These are phyloP conservation scores for Tothia fuscella DNA, from an alignment of 2,329 filamentous ascomycete genomes.

Conservation along the genomic window DNA sequence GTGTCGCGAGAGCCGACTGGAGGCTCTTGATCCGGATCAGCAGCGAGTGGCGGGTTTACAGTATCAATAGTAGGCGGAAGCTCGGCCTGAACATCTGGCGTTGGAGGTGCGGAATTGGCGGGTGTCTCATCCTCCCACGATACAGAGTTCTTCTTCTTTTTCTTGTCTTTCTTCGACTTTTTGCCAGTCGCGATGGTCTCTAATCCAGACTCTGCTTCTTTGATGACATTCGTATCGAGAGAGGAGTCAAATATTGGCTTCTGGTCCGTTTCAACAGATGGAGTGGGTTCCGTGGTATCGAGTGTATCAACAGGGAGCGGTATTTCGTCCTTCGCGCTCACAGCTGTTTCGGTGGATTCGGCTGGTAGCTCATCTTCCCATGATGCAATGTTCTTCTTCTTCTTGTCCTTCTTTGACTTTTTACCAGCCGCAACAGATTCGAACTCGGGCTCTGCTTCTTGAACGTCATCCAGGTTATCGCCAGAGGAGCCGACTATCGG, in stretches of 20 bases:
- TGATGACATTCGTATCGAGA: neutral
- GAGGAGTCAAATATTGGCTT: too few relatives aligned
- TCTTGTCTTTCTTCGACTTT: slow-evolving; percentile 4
- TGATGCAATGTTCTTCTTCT: slow-evolving; percentile 11
- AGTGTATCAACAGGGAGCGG: too few relatives aligned
- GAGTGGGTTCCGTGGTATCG: too few relatives aligned
- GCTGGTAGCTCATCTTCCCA: neutral
- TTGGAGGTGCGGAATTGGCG: too few relatives aligned
- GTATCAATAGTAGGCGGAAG: too few relatives aligned
- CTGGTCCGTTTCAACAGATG: too few relatives aligned
- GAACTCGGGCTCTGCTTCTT: neutral
- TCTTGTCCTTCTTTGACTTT: slow-evolving; percentile 13
- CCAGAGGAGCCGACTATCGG: too few relatives aligned
- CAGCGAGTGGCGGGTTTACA: too few relatives aligned
- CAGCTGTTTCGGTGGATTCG: neutral
- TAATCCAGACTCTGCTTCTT: neutral
- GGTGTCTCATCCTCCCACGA: neutral
- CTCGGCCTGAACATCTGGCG: too few relatives aligned
- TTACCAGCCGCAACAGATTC: slow-evolving; percentile 10
- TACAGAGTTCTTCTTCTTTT: neutral
- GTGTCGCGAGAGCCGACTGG: too few relatives aligned
- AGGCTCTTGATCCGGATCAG: too few relatives aligned
- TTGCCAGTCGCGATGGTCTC: neutral
- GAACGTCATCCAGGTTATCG: too few relatives aligned
- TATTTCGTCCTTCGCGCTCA: neutral